Evolutionary conservation across 2,329 filamentous ascomycete species (phyloP).

Genomic region (Huntiella decipiens): DNA sequence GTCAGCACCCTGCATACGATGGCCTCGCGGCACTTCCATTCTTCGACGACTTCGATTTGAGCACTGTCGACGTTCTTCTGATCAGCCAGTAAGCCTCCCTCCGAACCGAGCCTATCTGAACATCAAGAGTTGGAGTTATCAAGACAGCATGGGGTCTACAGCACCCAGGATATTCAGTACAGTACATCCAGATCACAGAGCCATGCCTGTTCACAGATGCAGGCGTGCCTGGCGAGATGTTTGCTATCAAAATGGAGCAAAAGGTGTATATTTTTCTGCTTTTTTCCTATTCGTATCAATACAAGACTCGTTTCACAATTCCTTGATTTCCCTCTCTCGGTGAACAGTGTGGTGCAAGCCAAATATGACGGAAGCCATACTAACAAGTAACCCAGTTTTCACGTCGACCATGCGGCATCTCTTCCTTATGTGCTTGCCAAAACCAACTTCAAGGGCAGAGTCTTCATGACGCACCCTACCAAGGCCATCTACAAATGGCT

Average conservation of each 20-base stretch:
- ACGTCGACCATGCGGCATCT: conserved; percentile 97
- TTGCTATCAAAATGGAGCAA: too few species aligned
- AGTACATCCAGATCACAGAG: too few species aligned
- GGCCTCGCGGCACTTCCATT: conserved; percentile 85
- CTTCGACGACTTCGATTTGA: conserved; percentile 96
- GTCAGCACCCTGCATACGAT: conserved; percentile 91
- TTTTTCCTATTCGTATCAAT: conserved; percentile 1
- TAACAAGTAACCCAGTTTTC: conserved; percentile 48
- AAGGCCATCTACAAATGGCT: conserved; percentile 99
- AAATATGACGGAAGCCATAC: not conserved
- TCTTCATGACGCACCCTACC: conserved; percentile 98
- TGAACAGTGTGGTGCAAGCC: not conserved
- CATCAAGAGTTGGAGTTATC: not conserved
- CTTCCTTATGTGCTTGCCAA: conserved; percentile 93
- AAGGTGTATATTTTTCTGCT: too few species aligned
- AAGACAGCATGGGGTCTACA: not conserved
- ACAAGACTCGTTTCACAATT: conserved; percentile 5
- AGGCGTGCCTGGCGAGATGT: too few species aligned
- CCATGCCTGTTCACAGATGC: too few species aligned
- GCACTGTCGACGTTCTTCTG: conserved; percentile 87
- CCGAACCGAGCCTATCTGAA: not conserved
- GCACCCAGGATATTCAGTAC: not conserved
- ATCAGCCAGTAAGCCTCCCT: conserved; percentile 84
- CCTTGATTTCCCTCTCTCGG: not conserved
- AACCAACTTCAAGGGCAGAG: conserved; percentile 88